Conservation (phyloP, 352 stramenopile species). For the Globisporangium rhizosaccharum region DNA sequence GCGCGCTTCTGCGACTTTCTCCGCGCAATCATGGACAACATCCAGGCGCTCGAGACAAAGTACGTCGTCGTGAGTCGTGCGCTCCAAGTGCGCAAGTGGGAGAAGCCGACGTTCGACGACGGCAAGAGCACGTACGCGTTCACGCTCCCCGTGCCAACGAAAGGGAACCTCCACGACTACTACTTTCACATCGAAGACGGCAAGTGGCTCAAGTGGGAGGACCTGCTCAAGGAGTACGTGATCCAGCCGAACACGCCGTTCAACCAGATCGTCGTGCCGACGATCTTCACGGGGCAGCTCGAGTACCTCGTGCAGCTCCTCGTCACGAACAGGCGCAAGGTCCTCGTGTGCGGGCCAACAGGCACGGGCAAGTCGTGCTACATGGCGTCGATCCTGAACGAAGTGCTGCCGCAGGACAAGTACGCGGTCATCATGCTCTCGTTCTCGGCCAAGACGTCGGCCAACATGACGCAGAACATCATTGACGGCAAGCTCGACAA, state of each 20-base stretch:
- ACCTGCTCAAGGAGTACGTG: slow-evolving; percentile 80
- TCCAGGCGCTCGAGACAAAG: slow-evolving; percentile 59
- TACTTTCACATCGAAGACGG: slow-evolving; percentile 76
- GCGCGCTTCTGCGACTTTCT: slow-evolving; percentile 81
- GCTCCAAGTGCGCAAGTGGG: slow-evolving; percentile 80
- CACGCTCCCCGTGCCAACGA: slow-evolving; percentile 46
- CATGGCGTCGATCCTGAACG: slow-evolving; percentile 82
- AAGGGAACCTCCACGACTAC: slow-evolving; percentile 84
- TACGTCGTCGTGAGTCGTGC: slow-evolving; percentile 72
- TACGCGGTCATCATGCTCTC: slow-evolving; percentile 88
- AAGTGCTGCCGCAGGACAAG: slow-evolving; percentile 69
- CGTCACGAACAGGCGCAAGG: slow-evolving; percentile 72
- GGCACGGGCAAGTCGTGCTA: slow-evolving; percentile 92
- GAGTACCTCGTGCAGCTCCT: slow-evolving; percentile 86
- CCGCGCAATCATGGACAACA: slow-evolving; percentile 68
- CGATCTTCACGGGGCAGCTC: slow-evolving; percentile 90
- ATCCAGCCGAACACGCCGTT: slow-evolving; percentile 86
- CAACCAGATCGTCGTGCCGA: slow-evolving; percentile 92
- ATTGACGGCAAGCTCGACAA: slow-evolving; percentile 95
- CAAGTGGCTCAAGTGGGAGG: slow-evolving; percentile 91
- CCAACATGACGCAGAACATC: slow-evolving; percentile 94
- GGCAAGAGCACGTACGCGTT: slow-evolving; percentile 49
- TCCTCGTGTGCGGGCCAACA: slow-evolving; percentile 90
- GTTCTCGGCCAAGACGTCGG: slow-evolving; percentile 92
- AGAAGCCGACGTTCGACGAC: slow-evolving; percentile 63